Conservation (phyloP, 2,329 filamentous ascomycete species). For the Cyphellophora europaea region DNA sequence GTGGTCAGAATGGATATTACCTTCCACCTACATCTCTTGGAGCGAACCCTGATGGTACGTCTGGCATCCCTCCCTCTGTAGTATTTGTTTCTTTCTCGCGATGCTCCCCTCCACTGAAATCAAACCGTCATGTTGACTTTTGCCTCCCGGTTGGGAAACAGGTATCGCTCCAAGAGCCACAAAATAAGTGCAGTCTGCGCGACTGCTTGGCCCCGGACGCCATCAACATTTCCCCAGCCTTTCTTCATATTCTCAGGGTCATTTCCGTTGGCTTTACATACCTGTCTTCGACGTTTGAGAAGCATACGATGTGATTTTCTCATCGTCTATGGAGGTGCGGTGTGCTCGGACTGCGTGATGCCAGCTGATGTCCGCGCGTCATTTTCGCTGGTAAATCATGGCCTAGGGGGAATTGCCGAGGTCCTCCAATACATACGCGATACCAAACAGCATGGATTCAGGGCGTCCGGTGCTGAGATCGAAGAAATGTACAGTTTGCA, state of each 20-base stretch:
- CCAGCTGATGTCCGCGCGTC: constrained; percentile 56
- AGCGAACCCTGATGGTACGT: constrained; percentile 32
- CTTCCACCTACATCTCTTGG: constrained; percentile 36
- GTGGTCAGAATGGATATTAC: constrained; percentile 38
- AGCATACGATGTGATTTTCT: constrained; percentile 57
- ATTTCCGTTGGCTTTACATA: constrained; percentile 65
- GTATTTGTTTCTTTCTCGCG: no score
- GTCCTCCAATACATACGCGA: constrained; percentile 16
- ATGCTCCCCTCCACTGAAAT: no score
- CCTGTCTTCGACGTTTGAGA: constrained; percentile 60
- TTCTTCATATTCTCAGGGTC: constrained; percentile 63
- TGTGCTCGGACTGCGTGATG: constrained; percentile 58
- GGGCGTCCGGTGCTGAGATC: constrained; percentile 30
- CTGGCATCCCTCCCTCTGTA: constrained; percentile 36
- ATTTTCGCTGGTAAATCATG: constrained; percentile 53
- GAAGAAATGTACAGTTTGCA: constrained; percentile 56
- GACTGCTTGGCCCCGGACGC: constrained; percentile 57
- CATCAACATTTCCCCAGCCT: constrained; percentile 60
- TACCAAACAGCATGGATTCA: neutral
- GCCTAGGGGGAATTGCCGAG: constrained; percentile 21
- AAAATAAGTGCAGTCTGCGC: constrained; percentile 37
- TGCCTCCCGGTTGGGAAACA: constrained; percentile 47
- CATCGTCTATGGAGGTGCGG: constrained; percentile 65
- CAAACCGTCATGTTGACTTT: constrained; percentile 44
- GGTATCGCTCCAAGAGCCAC: constrained; percentile 47